These are phyloP conservation scores for Acanthamoeba royreba DNA, from an alignment of 208 protist species.

Conservation along the genomic window DNA sequence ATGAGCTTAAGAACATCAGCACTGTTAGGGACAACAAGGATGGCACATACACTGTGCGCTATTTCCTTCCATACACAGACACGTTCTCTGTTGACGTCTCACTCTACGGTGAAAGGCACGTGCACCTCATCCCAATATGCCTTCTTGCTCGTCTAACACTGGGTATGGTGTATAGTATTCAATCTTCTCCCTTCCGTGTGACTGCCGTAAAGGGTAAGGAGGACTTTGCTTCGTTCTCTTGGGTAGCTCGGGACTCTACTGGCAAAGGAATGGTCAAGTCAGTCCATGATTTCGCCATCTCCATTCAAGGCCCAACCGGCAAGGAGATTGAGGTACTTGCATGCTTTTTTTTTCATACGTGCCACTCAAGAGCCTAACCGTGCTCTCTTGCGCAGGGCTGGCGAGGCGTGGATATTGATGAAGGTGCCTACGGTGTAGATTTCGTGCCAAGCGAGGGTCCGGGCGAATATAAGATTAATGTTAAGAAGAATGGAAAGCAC, in stretches of 20 bases:
- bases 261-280: neutral
- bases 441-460: slow-evolving; percentile 10
- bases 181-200: neutral
- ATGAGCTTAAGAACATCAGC: neutral
- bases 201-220: neutral
- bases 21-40: slow-evolving; percentile 65
- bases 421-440: slow-evolving; percentile 1
- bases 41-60: slow-evolving; percentile 69
- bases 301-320: neutral
- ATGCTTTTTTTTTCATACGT: neutral
- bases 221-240: slow-evolving; percentile 15
- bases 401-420: neutral
- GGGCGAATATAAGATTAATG: slow-evolving; percentile 10
- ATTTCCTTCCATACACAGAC: slow-evolving; percentile 48
- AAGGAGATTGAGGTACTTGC: neutral
- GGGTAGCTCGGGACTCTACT: neutral
- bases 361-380: neutral
- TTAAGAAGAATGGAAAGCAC: neutral
- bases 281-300: slow-evolving; percentile 1
- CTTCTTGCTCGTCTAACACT: too few species aligned
- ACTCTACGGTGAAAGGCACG: slow-evolving; percentile 46
- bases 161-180: neutral
- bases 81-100: slow-evolving; percentile 51
- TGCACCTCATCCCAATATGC: too few species aligned
- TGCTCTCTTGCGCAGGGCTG: neutral